Base-by-base conservation (phyloP, 371 early-diverging fungal species). In the Actinomortierella wolfii region DNA sequence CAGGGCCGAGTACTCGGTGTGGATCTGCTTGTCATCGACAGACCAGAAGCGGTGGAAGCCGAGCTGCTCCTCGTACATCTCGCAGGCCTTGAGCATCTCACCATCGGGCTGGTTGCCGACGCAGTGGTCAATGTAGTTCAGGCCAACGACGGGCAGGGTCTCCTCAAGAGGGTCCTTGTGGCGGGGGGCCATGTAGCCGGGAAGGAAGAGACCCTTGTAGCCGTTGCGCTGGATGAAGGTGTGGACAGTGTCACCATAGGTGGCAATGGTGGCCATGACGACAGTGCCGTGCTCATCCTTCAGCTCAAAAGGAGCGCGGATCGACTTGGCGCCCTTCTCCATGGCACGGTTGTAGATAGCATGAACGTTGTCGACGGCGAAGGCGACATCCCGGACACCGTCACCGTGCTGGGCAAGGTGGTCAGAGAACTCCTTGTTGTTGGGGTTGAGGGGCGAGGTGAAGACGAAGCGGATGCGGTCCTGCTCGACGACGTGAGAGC, bases 1-100 rank as follows among this genome's bases (percentile, higher is more conserved):
- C 60, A 97, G 84, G 40, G 97, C 89, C 70, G 92, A 91, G 85
- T 94, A 97, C 76, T 98, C 92, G 51, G 97, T 95, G 81, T 93
- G 92, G 54, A 98, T 94, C 79, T 96, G 94, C 62, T 85, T 90
- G 81, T 98, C 98, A 80, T 98, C 98, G 47, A 98, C 96, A 28
- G 94, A 94, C 97, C 97, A 97, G 91, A 97, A 98, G 46, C 97
- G 90, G 79, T 96, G 97, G 87, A 97, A 97, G 60, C 93, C 95
- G 26, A 98, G 87, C 59, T 87, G 82, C 61, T 87, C 80, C 80
- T 97, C 96, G 65, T 92, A 93, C 67, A 86, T 76, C 58, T 95
- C 92, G 77, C 93, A 92, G 50, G 92, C 90, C 54, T 88, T 76
- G 47, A 86, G 80, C 97, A 98, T 96, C 82, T 90, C 85, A 78